Percentiles rank a stretch among this genome's conserved stretches.
These are phyloP conservation scores for Lipomyces yamanashiensis DNA, from an alignment of 805 yeast species.

Conservation along the genomic window DNA sequence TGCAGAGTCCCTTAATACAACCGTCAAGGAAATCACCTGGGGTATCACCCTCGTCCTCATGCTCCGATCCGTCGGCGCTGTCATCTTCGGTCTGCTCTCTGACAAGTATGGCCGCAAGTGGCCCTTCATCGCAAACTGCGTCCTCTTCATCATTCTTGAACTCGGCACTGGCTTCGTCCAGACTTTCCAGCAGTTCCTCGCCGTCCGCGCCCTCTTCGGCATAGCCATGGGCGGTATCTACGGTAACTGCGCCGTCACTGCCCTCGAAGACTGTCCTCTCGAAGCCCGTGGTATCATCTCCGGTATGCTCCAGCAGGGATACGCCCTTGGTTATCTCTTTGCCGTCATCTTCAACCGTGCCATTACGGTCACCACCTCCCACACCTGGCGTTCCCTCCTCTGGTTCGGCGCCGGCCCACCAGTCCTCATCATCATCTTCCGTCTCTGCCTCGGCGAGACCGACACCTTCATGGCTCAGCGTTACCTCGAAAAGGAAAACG, in stretches of 20 bases:
- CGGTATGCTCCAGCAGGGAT: constrained; percentile 82
- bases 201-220: constrained; percentile 67
- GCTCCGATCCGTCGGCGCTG: constrained; percentile 74
- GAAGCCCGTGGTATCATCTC: constrained; percentile 64
- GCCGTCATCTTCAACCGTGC: constrained; percentile 72
- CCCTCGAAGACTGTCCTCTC: constrained; percentile 67
- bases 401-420: constrained; percentile 79
- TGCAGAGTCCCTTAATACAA: constrained; percentile 53
- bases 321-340: constrained; percentile 69
- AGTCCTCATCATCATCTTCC: constrained; percentile 60
- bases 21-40: constrained; percentile 64
- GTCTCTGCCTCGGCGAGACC: constrained; percentile 65
- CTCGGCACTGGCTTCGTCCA: constrained; percentile 69
- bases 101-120: constrained; percentile 71
- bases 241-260: constrained; percentile 68
- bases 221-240: constrained; percentile 74
- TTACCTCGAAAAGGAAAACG: constrained; percentile 10
- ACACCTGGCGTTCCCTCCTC: constrained; percentile 71
- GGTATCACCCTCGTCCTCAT: constrained; percentile 73
- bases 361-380: constrained; percentile 49
- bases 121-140: constrained; percentile 61
- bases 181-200: constrained; percentile 62
- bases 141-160: constrained; percentile 59
- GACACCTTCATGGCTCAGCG: constrained; percentile 41
- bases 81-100: constrained; percentile 63